Evolutionary conservation across 2,329 filamentous ascomycete species (phyloP).

Genomic region (Fusarium verrucosum): DNA sequence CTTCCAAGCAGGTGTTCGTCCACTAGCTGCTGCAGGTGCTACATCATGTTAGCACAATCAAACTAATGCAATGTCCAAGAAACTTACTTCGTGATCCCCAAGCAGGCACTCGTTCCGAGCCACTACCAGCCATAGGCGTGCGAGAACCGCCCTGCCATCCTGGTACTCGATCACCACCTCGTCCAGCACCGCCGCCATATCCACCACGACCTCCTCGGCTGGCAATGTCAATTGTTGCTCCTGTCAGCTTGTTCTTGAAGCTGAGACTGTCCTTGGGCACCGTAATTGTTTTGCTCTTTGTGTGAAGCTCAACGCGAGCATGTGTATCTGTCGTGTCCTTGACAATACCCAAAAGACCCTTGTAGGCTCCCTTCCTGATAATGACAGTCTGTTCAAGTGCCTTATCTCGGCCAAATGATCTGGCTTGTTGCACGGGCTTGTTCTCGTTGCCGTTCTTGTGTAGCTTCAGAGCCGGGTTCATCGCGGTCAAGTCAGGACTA

Average conservation of each 20-base stretch:
- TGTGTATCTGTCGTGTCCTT: slow-evolving; percentile 90
- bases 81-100: slow-evolving; percentile 77
- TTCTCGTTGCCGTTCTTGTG: slow-evolving; percentile 66
- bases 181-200: slow-evolving; percentile 55
- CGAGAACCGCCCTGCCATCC: slow-evolving; percentile 73
- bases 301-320: slow-evolving; percentile 91
- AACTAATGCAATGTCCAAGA: not conserved
- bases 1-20: slow-evolving; percentile 71
- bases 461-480: slow-evolving; percentile 90
- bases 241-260: slow-evolving; percentile 85
- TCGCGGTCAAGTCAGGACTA: slow-evolving; percentile 84
- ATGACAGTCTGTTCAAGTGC: slow-evolving; percentile 92
- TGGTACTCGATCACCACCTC: slow-evolving; percentile 56
- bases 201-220: slow-evolving; percentile 59
- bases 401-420: slow-evolving; percentile 81
- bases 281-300: slow-evolving; percentile 90
- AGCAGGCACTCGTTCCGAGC: slow-evolving; percentile 76
- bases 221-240: slow-evolving; percentile 78
- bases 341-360: slow-evolving; percentile 92
- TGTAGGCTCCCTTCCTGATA: slow-evolving; percentile 87
- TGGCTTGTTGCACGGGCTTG: slow-evolving; percentile 69
- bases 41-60: slow-evolving; percentile 37
- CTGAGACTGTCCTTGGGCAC: slow-evolving; percentile 83
- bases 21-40: slow-evolving; percentile 66
- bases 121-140: slow-evolving; percentile 70